A percentile compares a stretch with the other conserved stretches of the same genome.
These are phyloP conservation scores for Peterozyma toletana DNA, from an alignment of 805 yeast genomes.

Conservation along the genomic window DNA sequence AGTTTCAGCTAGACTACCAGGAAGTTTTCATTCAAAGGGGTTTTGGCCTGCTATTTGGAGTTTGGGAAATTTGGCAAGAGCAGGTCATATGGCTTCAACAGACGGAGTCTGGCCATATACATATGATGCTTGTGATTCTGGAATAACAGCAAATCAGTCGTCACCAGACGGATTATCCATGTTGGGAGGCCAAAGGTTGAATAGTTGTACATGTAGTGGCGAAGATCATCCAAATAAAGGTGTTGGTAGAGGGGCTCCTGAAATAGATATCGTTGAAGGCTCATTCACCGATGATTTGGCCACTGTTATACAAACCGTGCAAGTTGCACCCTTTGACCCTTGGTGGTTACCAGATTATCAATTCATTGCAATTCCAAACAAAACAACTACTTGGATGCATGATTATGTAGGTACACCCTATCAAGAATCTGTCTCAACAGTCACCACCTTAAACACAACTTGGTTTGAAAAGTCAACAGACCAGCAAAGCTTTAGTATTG, in stretches of 20 bases:
- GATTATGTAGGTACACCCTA: conserved; percentile 29
- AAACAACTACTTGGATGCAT: conserved; percentile 26
- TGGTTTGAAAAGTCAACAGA: conserved; percentile 25
- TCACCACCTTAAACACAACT: conserved; percentile 25
- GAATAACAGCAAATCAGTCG: conserved; percentile 82
- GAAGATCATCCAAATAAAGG: conserved; percentile 80
- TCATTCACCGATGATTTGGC: conserved; percentile 8
- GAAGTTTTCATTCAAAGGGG: conserved; percentile 62
- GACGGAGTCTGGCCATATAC: conserved; percentile 89
- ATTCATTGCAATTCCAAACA: conserved; percentile 21
- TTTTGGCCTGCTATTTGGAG: conserved; percentile 92
- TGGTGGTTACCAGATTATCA: conserved; percentile 35
- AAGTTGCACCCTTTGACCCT: conserved; percentile 36
- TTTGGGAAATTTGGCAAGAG: conserved; percentile 77
- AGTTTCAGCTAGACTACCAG: conserved; percentile 66
- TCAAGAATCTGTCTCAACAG: conserved; percentile 32
- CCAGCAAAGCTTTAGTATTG: not conserved
- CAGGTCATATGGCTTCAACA: conserved; percentile 71
- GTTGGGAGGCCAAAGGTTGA: conserved; percentile 69
- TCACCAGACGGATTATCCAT: conserved; percentile 74
- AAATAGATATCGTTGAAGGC: conserved; percentile 80
- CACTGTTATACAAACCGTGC: conserved; percentile 28
- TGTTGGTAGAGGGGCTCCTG: conserved; percentile 81
- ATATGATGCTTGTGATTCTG: conserved; percentile 74
- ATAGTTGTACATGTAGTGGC: conserved; percentile 66